These are phyloP conservation scores for Exophiala oligosperma DNA, from an alignment of 2,329 filamentous ascomycete species.

Conservation along the genomic window DNA sequence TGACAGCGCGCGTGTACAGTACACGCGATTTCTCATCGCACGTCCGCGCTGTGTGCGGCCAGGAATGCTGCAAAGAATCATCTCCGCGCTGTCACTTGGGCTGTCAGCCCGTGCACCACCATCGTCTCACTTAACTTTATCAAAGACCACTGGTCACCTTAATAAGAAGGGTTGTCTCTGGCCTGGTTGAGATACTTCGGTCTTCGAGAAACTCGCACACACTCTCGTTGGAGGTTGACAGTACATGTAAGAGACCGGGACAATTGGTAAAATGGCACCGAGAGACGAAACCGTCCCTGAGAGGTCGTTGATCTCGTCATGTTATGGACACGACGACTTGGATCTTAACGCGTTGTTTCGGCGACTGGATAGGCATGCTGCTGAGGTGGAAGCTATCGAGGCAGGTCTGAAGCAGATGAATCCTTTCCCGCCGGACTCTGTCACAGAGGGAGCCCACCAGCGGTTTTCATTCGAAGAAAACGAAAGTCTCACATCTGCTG, in stretches of 20 bases:
- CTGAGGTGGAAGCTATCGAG: slow-evolving; percentile 19
- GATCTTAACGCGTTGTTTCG: slow-evolving; percentile 19
- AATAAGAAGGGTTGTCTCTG: too few relatives aligned
- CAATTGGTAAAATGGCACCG: neutral
- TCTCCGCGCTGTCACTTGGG: neutral
- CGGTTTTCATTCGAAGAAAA: too few relatives aligned
- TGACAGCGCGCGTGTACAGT: neutral
- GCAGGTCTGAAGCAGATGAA: slow-evolving; percentile 2
- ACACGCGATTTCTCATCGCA: neutral
- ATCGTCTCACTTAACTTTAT: neutral
- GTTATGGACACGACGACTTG: slow-evolving; percentile 9
- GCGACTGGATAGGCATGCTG: slow-evolving; percentile 19
- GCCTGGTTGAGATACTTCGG: too few relatives aligned
- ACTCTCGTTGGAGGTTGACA: too few relatives aligned
- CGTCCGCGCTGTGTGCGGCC: neutral
- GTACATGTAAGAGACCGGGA: too few relatives aligned
- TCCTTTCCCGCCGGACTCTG: too few relatives aligned
- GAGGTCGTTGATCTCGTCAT: neutral
- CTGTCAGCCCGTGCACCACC: neutral
- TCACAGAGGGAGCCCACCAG: too few relatives aligned
- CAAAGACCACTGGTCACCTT: neutral
- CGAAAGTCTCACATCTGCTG: neutral
- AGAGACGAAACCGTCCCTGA: neutral
- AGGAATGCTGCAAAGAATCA: neutral
- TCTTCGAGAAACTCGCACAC: slow-evolving; percentile 1